Base-by-base conservation (phyloP, 257 asterid species). In the Nicotiana tomentosiformis region DNA sequence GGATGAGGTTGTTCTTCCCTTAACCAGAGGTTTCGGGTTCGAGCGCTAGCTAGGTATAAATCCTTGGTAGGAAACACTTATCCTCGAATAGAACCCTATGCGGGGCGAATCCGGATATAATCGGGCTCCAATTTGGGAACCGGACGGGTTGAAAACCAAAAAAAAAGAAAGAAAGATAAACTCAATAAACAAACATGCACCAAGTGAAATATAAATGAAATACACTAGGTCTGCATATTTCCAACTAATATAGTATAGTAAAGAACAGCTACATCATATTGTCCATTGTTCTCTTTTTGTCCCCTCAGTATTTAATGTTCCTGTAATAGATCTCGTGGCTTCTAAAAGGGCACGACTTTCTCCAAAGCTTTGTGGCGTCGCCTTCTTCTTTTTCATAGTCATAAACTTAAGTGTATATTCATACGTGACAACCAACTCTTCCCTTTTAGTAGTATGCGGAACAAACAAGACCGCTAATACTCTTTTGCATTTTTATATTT, bases 261-360 rank as follows among this genome's bases (percentile, higher is more conserved):
- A 69, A 37, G 56, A 70, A 3, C 35, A 20, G 10, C 35, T 70
- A 20, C 20, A 72, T 37, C 15, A 10, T 49, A 15, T 49, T 23
- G 26, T 74, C 26, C 12, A 58, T 58, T 58, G 10, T 58, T 58
- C 37, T 20, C 8, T 14, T 5, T 23, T 74, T 49, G 79, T 74
- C 79, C 79, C 61, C 12, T 46, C 79, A 74, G 26, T 74, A 74
- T 74, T 74, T 14, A 74, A 74, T 74, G 39, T 74, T 12, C 62
- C 37, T 74, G 62, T 20, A 49, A 33, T 46, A 60, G 43, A 49
- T 74, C 33, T 49, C 16, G 80, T 74, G 80, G 80, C 62, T 26
- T 74, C 62, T 12, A 74, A 74, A 49, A 74, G 62, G 62, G 9
- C 80, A 74, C 80, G 80, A 74, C 62, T 23, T 74, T 26, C 23